These are phyloP conservation scores for Moniliella sp. DNA, from an alignment of 1,284 basidiomycete species.

Conservation along the genomic window DNA sequence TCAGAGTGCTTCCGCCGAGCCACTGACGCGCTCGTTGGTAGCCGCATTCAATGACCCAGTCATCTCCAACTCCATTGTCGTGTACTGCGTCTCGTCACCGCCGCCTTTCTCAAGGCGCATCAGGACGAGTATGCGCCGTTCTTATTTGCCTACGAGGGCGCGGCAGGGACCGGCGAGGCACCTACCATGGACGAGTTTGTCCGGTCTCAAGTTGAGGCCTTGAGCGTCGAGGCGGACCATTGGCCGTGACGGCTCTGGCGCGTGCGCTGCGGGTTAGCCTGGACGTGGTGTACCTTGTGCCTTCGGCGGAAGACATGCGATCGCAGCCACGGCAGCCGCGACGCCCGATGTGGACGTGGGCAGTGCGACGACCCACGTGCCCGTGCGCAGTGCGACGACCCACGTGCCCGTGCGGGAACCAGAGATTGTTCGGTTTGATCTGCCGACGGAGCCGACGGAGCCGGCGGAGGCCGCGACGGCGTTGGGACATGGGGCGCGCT, in stretches of 20 bases:
- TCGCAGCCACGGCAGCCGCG: too few species aligned
- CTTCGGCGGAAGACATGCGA: constrained; percentile 5
- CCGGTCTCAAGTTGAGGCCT: constrained; percentile 17
- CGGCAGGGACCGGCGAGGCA: constrained; percentile 1
- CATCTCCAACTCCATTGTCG: constrained; percentile 21
- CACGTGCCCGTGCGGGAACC: too few species aligned
- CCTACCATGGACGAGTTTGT: constrained; percentile 18
- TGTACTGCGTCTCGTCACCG: constrained; percentile 16
- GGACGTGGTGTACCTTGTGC: constrained; percentile 20
- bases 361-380: too few species aligned
- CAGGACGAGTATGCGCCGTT: constrained; percentile 19
- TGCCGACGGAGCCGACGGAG: constrained; percentile 6
- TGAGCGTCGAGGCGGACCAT: constrained; percentile 27
- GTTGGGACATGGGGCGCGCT: too few species aligned
- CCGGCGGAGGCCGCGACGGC: too few species aligned
- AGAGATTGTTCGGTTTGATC: constrained; percentile 20
- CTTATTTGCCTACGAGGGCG: constrained; percentile 10
- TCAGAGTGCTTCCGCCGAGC: constrained; percentile 11
- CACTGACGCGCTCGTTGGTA: too few species aligned
- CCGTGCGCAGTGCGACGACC: constrained; percentile 1
- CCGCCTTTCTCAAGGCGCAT: constrained; percentile 19
- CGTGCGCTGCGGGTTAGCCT: constrained; percentile 12
- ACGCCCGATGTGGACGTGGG: too few species aligned
- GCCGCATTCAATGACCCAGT: constrained; percentile 21
- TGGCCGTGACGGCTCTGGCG: constrained; percentile 24